A percentile compares a stretch with the other conserved stretches of the same genome.
These are phyloP conservation scores for Talaromyces sp. DNA, from an alignment of 2,329 filamentous ascomycete species.

Conservation along the genomic window DNA sequence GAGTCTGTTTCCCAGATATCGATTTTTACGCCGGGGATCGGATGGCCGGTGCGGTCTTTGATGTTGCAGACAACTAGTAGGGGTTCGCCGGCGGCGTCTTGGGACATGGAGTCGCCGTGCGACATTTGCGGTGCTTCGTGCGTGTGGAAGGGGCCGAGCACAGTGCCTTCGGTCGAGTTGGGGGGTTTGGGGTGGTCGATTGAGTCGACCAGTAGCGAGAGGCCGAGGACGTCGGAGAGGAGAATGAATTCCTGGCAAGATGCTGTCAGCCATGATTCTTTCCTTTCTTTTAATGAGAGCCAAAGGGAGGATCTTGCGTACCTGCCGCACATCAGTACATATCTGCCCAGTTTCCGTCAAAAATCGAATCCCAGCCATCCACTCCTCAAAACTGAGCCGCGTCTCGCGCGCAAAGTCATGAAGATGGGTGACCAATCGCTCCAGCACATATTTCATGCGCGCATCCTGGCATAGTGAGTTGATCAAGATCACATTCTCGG, in stretches of 20 bases:
- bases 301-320: constrained; percentile 28
- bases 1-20: constrained; percentile 73
- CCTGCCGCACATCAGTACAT: constrained; percentile 66
- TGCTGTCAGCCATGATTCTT: not conserved
- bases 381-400: constrained; percentile 70
- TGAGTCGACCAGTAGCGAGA: constrained; percentile 74
- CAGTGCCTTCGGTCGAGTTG: constrained; percentile 69
- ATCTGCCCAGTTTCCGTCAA: constrained; percentile 70
- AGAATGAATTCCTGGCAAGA: constrained; percentile 40
- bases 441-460: constrained; percentile 68
- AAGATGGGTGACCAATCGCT: constrained; percentile 69
- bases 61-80: constrained; percentile 72
- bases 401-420: constrained; percentile 83
- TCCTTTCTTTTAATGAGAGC: not conserved
- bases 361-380: constrained; percentile 72
- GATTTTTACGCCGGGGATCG: constrained; percentile 64
- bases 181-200: constrained; percentile 80
- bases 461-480: constrained; percentile 67
- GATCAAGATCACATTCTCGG: constrained; percentile 69
- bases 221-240: constrained; percentile 63
- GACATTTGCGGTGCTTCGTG: constrained; percentile 16
- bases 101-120: constrained; percentile 42
- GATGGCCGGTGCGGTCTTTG: constrained; percentile 60
- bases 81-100: constrained; percentile 54
- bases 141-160: constrained; percentile 60